phyloP scores from a whole-genome alignment of 108 stramenopile species.

The Heterococcus sp. region DNA sequence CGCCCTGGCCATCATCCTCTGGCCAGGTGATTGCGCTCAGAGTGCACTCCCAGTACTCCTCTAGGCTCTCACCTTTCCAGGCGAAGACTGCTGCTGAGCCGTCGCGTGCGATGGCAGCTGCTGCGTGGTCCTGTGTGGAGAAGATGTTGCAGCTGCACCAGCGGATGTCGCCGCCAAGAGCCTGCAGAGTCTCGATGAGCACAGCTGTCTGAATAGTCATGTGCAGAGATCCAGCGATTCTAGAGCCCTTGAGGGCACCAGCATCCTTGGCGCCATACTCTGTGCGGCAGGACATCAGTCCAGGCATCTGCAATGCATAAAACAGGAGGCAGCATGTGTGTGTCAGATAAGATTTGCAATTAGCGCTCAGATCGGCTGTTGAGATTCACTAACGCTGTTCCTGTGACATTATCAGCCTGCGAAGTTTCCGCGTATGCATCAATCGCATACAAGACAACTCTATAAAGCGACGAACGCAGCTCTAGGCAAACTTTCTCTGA shows the following conservation, averaged over 20 bases:
- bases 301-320: constrained; percentile 88
- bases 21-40: constrained; percentile 93
- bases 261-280: constrained; percentile 72
- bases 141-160: constrained; percentile 99
- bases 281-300: constrained; percentile 93
- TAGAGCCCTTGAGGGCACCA: constrained; percentile 77
- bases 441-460: no score
- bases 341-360: background rate
- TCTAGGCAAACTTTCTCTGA: no score
- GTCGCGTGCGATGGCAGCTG: constrained; percentile 97
- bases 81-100: constrained; percentile 97
- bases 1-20: constrained; percentile 95
- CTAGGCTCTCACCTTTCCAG: constrained; percentile 99
- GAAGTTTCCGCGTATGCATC: no score
- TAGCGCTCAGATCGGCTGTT: no score
- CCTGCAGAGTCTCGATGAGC: constrained; percentile 95
- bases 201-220: constrained; percentile 99
- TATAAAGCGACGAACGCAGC: no score
- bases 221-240: constrained; percentile 92
- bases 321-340: background rate
- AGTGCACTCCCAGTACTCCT: constrained; percentile 99
- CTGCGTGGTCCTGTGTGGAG: constrained; percentile 99
- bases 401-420: no score
- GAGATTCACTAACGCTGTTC: no score
- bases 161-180: constrained; percentile 92